Evolutionary conservation across 1,284 basidiomycete species (phyloP), one percentile per base, ranked within the genome.

Genomic region (Gymnopus androsaceus): DNA sequence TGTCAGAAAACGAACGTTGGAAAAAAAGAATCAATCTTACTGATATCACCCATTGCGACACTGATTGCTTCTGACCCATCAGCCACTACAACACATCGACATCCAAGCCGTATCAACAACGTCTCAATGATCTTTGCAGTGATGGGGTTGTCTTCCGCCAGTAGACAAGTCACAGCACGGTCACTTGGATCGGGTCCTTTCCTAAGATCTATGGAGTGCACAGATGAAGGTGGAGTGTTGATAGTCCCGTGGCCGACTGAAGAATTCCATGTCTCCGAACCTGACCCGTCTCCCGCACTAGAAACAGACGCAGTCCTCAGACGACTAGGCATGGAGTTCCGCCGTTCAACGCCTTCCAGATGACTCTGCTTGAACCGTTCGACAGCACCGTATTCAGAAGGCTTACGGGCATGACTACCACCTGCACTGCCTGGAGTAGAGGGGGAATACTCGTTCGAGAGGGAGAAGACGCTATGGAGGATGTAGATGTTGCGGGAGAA

Each of bases 131-230:
- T 95, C 78, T 95, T 96, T 53, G 90, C 92, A 0, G 93, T 95
- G 64, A 95, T 97, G 1, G 96, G 96, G 67, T 99, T 99, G 68
- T 98, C 95, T 69, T 99, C 97, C 0, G 95, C 97, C 45, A 99
- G 82, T 33, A 99, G 74, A 65, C 94, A 95, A 19, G 92, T 95
- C 52, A 98, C 87, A 17, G 88, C 87, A 41, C 91, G 83, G 68
- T 93, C 91, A 62, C 71, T 80, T 27, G 82, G 83, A 69, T 91
- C 87, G 3, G 84, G 83, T 7, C 81, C 84, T 68, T 84, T 84
- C 67, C 81, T 81, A 67, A 90, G 67, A 66, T 92, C 90, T 59
- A 88, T 84, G 1, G 88, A 91, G 58, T 85, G 84, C 17, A 92
- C 85, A 21, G 88, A 92, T 37, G 90, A 90, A 17, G 88, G 83